phyloP scores from a whole-genome alignment of 441 rosid genomes.

The Adansonia madagascariensis region DNA sequence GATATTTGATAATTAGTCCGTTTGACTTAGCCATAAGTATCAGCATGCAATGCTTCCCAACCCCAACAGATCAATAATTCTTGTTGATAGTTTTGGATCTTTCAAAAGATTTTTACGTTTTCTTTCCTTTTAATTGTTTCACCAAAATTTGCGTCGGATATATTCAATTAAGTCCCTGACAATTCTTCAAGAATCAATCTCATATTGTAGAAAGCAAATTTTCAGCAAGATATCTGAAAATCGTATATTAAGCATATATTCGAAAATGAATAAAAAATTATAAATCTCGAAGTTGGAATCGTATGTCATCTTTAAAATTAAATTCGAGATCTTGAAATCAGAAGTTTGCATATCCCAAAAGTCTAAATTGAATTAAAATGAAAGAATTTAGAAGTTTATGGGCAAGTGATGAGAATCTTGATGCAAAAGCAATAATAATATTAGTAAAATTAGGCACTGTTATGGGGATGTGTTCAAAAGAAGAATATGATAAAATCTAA shows the following conservation, averaged over 20 bases:
- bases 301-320: too few relatives aligned
- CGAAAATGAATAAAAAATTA: too few relatives aligned
- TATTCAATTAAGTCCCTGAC: constrained; percentile 17
- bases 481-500: constrained; percentile 27
- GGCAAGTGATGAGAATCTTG: constrained; percentile 32
- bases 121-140: neutral
- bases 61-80: constrained; percentile 16
- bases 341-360: neutral
- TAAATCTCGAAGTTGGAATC: too few relatives aligned
- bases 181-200: constrained; percentile 27
- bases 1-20: neutral
- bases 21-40: constrained; percentile 2
- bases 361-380: neutral
- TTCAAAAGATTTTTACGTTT: constrained; percentile 8
- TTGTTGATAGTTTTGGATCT: constrained; percentile 17
- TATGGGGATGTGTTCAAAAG: constrained; percentile 35
- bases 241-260: too few relatives aligned
- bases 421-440: constrained; percentile 18
- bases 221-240: neutral
- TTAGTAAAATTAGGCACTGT: constrained; percentile 30
- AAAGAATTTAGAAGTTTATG: neutral
- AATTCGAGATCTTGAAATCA: neutral
- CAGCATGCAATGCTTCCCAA: neutral
- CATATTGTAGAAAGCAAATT: constrained; percentile 19
- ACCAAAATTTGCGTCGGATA: constrained; percentile 25